Conservation (phyloP, 768 basidiomycete species). For the Boletus tomentosulus region DNA sequence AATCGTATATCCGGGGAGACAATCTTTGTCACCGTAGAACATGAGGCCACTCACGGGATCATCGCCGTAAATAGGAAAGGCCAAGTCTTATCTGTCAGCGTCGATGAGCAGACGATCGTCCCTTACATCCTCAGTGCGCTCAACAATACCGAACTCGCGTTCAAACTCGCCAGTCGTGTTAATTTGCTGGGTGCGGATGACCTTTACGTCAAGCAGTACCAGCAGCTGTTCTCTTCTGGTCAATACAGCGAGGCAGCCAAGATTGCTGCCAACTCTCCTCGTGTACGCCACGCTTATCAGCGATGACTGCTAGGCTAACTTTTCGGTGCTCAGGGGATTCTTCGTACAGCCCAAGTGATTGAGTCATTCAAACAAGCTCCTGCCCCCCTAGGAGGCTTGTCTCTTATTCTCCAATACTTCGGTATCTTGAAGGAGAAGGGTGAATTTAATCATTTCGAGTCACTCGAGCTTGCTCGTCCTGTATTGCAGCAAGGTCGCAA, state of each 20-base stretch:
- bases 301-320: constrained; percentile 1
- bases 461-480: constrained; percentile 91
- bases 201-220: constrained; percentile 91
- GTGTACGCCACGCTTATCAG: constrained; percentile 44
- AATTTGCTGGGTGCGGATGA: constrained; percentile 98
- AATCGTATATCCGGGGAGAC: constrained; percentile 99
- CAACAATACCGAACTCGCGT: constrained; percentile 96
- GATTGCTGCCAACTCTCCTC: constrained; percentile 94
- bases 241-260: constrained; percentile 95
- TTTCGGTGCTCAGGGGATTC: constrained; percentile 62
- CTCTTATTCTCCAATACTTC: constrained; percentile 97
- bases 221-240: constrained; percentile 81
- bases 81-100: constrained; percentile 93
- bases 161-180: constrained; percentile 94
- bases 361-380: constrained; percentile 97
- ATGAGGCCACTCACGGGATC: constrained; percentile 91
- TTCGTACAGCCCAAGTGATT: constrained; percentile 92
- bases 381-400: constrained; percentile 83
- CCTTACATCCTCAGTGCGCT: constrained; percentile 91
- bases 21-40: constrained; percentile 97
- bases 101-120: constrained; percentile 94
- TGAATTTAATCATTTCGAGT: constrained; percentile 94
- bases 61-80: constrained; percentile 99
- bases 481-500: constrained; percentile 96
- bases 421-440: constrained; percentile 98